Evolutionary conservation across 768 basidiomycete species (phyloP), one percentile per base, ranked within the genome.

Genomic region (Trametes punicea): DNA sequence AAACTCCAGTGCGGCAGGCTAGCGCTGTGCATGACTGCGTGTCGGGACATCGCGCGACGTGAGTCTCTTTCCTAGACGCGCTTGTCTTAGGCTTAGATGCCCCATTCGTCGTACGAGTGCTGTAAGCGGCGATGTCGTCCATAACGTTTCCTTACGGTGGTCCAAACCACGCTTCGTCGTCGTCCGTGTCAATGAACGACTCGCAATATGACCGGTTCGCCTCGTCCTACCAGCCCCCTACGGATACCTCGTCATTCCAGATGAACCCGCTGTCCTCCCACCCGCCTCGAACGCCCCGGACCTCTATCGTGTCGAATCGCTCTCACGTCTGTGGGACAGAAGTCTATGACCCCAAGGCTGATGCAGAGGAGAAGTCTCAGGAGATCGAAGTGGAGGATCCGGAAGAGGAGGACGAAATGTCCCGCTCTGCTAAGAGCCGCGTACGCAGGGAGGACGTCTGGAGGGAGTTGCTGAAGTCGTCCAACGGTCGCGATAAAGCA

Each of bases 251-350:
- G 18, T 80, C 85, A 29, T 90, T 92, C 64, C 87, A 88, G 60
- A 88, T 91, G 81, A 91, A 91, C 65, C 89, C 89, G 8, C 80
- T 85, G 47, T 88, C 88, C 13, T 76, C 81, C 4, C 89, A 90
- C 67, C 89, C 90, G 2, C 90, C 89, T 18, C 80, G 90, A 25
- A 88, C 88, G 38, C 88, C 88, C 2, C 79, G 83, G 59, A 78
- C 79, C 9, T 86, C 84, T 1, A 64, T 81, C 25, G 41, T 51
- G 40, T 56, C 61, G 13, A 70, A 70, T 52, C 59, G 63, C 50
- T 65, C 76, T 16, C 72, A 77, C 40, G 60, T 70, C 18, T 79
- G 75, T 62, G 70, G 68, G n/a, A 62, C 69, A 26, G 74, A 74
- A 41, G 60, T 74, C 26, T 82, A 82, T 55, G 77, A 79, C 42